Conservation (phyloP, 1,284 basidiomycete genomes). For the Ustilago trichophora region DNA sequence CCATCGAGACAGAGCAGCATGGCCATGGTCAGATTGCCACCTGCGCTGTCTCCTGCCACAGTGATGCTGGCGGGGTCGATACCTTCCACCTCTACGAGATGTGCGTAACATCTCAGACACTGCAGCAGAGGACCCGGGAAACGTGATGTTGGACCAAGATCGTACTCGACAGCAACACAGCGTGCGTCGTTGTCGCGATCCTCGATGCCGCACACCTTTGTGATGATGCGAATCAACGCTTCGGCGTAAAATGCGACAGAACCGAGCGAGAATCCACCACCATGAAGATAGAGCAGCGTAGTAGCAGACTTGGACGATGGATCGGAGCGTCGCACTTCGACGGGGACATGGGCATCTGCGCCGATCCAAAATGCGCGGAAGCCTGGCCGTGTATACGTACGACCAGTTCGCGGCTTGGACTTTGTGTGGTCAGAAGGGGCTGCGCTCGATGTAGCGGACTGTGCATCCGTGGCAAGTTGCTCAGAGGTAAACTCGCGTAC, state of each 20-base stretch:
- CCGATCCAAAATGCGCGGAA: conserved; percentile 63
- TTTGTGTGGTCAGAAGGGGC: no score
- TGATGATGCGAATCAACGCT: conserved; percentile 60
- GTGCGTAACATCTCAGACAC: conserved; percentile 64
- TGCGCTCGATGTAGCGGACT: background rate
- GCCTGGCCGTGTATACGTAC: conserved; percentile 15
- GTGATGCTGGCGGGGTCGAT: conserved; percentile 55
- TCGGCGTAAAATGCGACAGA: conserved; percentile 65
- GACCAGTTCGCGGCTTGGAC: no score
- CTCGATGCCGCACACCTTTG: conserved; percentile 47
- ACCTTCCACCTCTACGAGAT: conserved; percentile 61
- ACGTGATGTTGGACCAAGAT: conserved; percentile 54
- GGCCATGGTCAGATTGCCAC: conserved; percentile 60
- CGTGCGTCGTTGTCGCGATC: conserved; percentile 42
- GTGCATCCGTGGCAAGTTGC: background rate
- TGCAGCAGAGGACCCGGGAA: conserved; percentile 61
- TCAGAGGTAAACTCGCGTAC: conserved; percentile 49
- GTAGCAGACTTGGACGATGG: conserved; percentile 37
- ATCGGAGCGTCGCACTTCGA: conserved; percentile 33
- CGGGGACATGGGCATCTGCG: conserved; percentile 39
- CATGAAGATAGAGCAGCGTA: conserved; percentile 62
- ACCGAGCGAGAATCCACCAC: conserved; percentile 64
- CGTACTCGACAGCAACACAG: conserved; percentile 65
- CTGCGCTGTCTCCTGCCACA: conserved; percentile 64
- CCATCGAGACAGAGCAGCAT: conserved; percentile 60